Evolutionary conservation across 345 rosid species (phyloP).

Genomic region (Moringa oleifera): DNA sequence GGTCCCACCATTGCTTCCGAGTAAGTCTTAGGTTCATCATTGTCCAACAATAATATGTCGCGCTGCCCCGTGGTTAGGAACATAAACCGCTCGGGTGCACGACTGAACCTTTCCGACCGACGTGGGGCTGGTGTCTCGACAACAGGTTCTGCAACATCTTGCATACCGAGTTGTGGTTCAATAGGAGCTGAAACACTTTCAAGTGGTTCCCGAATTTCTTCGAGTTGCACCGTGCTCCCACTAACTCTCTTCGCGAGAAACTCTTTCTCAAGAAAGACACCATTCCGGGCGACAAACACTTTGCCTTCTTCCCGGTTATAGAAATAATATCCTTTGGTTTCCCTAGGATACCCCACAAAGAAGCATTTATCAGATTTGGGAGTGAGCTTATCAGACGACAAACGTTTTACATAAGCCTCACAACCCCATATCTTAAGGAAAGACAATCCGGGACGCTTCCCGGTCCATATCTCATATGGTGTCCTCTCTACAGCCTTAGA

Average conservation of each 20-base stretch:
- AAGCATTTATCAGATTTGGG: no score
- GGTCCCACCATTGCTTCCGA: slow-evolving; percentile 3
- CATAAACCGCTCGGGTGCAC: slow-evolving; percentile 8
- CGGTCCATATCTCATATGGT: slow-evolving; percentile 4
- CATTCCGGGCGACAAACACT: no score
- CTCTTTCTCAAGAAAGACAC: slow-evolving; percentile 8
- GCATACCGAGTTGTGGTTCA: not conserved
- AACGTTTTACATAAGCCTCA: no score
- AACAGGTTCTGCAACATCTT: not conserved
- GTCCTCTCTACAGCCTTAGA: not conserved
- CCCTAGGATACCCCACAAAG: no score
- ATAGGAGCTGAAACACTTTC: not conserved
- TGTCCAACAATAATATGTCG: slow-evolving; percentile 1
- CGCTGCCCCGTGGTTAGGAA: not conserved
- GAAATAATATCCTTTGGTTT: no score
- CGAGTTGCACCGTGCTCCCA: not conserved
- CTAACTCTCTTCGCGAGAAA: not conserved
- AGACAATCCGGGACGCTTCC: no score
- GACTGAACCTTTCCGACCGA: slow-evolving; percentile 2
- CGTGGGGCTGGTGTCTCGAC: not conserved
- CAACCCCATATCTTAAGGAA: no score
- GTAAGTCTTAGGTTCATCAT: slow-evolving; percentile 14
- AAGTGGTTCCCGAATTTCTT: slow-evolving; percentile 4
- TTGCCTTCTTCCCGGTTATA: no score
- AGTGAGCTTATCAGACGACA: no score